Percentiles rank a stretch among this genome's conserved stretches.
Evolutionary conservation across 2,329 filamentous ascomycete species (phyloP).

Genomic region (Aspergillus sp.): DNA sequence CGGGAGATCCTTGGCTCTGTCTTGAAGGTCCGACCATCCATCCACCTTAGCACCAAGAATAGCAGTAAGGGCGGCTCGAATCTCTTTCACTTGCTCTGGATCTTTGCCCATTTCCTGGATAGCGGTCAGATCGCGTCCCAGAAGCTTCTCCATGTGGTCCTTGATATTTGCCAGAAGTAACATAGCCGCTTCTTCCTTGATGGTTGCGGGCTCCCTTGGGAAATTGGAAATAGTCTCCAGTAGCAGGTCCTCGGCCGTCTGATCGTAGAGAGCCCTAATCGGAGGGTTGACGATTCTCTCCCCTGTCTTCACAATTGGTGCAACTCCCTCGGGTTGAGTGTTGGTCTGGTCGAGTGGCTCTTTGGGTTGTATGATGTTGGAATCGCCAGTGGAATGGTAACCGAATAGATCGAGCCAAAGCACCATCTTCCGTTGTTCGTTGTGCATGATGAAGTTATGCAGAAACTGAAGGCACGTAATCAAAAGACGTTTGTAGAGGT

Average conservation of each 20-base stretch:
- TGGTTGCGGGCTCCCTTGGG: constrained; percentile 37
- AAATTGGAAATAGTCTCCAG: constrained; percentile 42
- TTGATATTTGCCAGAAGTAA: constrained; percentile 45
- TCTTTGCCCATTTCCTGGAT: constrained; percentile 44
- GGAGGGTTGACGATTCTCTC: constrained; percentile 39
- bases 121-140: constrained; percentile 38
- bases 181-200: constrained; percentile 44
- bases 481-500: constrained; percentile 61
- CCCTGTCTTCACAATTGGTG: constrained; percentile 38
- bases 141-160: constrained; percentile 44
- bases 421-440: constrained; percentile 61
- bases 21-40: constrained; percentile 39
- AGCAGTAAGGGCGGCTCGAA: constrained; percentile 38
- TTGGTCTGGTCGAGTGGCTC: constrained; percentile 36
- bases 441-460: constrained; percentile 62
- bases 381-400: constrained; percentile 45
- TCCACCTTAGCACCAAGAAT: constrained; percentile 42
- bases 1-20: constrained; percentile 31
- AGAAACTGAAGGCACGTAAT: constrained; percentile 64
- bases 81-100: constrained; percentile 41
- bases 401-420: constrained; percentile 64
- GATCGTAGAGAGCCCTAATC: constrained; percentile 37
- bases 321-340: constrained; percentile 32
- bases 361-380: constrained; percentile 40
- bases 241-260: constrained; percentile 39